Base-by-base conservation (phyloP, 306 rosid species). In the Trifolium fragiferum region DNA sequence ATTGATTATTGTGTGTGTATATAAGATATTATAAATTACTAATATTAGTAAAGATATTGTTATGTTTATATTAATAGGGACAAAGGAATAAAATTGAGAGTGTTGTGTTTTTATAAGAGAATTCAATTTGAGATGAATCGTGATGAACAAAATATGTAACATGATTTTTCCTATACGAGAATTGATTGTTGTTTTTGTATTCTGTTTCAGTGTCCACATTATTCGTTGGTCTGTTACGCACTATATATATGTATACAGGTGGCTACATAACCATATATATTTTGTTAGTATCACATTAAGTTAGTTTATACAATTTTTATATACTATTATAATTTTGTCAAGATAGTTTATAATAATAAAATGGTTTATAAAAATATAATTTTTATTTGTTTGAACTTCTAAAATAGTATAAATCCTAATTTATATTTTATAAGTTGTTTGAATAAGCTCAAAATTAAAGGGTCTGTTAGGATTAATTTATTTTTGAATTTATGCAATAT, bases 81-180 rank as follows among this genome's bases (percentile, higher is more conserved):
- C 80, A 68, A 80, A 59, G 5, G 49, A 67, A 47, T 21, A 21
- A 66, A 40, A 41, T 15, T 21, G 63, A 67, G 6, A 11, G 66
- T 10, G 43, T 46, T 50, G 9, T 58, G 70, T 74, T 59, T 46
- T 11, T 25, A 30, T 23, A 14, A 15, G 19, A 13, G 19, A 15
- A 25, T 60, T 60, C 66, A 60, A 30, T 30, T 60, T 60, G 6
- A 30, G 16, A 59, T 23, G 27, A 74, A 68, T 18, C 33, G 27
- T 68, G 30, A 40, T 60, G 60, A 49, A 32, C 35, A 68, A 50
- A 49, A 58, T 3, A 43, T 27, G 47, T n/a, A 12, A 37, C 10
- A 16, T 14, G 19, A 30, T 46, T 79, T 66, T 79, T 47, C 20
- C 7, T 15, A 51, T 54, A 66, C 6, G 12, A 46, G 32, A 25